Percentiles rank a stretch among this genome's conserved stretches.
Evolutionary conservation across 352 stramenopile species (phyloP).

Genomic region (Globisporangium rhizosaccharum): DNA sequence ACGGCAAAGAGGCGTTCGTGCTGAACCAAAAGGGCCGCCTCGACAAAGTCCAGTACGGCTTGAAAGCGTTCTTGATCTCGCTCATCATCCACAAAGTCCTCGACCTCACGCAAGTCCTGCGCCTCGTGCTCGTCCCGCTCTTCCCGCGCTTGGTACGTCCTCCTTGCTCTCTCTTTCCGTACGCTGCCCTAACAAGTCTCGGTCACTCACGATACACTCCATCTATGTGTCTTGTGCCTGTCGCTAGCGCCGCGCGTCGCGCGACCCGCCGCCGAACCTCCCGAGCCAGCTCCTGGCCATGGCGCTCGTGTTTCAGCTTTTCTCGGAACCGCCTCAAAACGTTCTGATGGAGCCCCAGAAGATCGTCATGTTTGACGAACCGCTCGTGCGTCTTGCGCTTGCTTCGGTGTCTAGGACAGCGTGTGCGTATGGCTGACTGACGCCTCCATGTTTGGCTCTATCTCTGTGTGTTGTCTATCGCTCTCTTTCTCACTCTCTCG

Average conservation of each 20-base stretch:
- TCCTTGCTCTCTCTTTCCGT: no score
- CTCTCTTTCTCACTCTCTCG: constrained; percentile 2
- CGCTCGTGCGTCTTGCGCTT: constrained; percentile 48
- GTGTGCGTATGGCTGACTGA: no score
- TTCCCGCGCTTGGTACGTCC: constrained; percentile 62
- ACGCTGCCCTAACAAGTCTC: no score
- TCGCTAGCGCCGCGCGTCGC: constrained; percentile 47
- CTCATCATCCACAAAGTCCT: constrained; percentile 82
- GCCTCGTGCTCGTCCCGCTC: constrained; percentile 75
- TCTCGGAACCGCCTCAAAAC: constrained; percentile 80
- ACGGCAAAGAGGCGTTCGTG: constrained; percentile 75
- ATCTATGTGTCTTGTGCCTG: not conserved
- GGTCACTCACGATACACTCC: not conserved
- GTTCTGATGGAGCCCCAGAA: constrained; percentile 73
- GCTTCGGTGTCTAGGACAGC: no score
- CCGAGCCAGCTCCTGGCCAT: constrained; percentile 80
- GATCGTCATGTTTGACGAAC: constrained; percentile 81
- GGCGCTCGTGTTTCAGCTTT: constrained; percentile 79
- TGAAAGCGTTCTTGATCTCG: constrained; percentile 82
- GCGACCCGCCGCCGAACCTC: constrained; percentile 70
- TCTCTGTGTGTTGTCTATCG: not conserved
- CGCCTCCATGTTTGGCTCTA: not conserved
- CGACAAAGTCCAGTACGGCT: constrained; percentile 79
- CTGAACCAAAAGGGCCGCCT: constrained; percentile 81
- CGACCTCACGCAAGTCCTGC: constrained; percentile 78